Base-by-base conservation (phyloP, 306 rosid species). In the Astragalus membranaceus region DNA sequence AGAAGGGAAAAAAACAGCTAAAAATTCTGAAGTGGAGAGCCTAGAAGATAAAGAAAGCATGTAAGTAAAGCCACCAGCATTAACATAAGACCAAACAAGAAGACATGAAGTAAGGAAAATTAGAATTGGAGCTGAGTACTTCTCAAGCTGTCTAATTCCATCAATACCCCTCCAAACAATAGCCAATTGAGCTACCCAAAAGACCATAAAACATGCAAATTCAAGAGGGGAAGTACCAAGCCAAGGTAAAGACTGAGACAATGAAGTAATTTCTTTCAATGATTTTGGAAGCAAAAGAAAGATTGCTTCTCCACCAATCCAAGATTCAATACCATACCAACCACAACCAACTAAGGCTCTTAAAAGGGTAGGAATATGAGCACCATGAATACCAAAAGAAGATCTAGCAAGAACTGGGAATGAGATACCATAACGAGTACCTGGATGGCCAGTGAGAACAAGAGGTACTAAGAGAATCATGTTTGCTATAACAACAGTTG, bases 261-360 rank as follows among this genome's bases (percentile, higher is more conserved):
- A 12, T 3, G 82, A 29, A 3, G 88, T 4, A 5, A n/a, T 67
- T 14, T 56, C 32, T 64, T 85, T 88, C 0, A 88, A 10, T 60
- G 79, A 69, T 10, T 81, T 75, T 20, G 97, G 97, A 7, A 93
- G 35, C 9, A 93, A 89, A 49, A 93, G 82, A 65, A 81, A 93
- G 20, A 93, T 90, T 0, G 97, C 96, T n/a, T 90, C 94, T 0
- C 98, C 97, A 11, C 97, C 94, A 5, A 93, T 93, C 98, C 98
- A 90, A 1, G 97, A 85, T 69, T 93, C 98, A 65, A 93, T 93
- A 1, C 98, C 98, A 53, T 90, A 93, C 97, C 98, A 93, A 57
- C 98, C 98, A 75, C 98, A 90, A n/a, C 97, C 98, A 41, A 93
- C 81, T 0, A 90, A 41, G 10, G 97, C 97, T 26, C 98, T 78